A percentile compares a stretch with the other conserved stretches of the same genome.
Evolutionary conservation across 83 land plant genomes (phyloP).

Genomic region (Larix sibirica): DNA sequence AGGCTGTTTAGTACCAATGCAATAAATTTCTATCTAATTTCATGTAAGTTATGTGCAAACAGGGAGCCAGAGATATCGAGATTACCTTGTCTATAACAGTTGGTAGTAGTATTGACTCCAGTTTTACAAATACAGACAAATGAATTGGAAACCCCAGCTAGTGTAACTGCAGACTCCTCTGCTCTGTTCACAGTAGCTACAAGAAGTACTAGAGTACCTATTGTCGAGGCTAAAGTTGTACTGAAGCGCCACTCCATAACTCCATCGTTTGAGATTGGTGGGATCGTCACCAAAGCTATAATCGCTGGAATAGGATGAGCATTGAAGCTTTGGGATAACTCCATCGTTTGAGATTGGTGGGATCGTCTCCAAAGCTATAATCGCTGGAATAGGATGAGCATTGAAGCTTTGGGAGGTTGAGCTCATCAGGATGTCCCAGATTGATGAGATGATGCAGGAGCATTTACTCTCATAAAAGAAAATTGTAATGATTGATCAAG

Average conservation of each 20-base stretch:
- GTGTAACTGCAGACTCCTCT: constrained; percentile 39
- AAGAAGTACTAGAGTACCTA: constrained; percentile 1
- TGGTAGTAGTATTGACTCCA: constrained; percentile 29
- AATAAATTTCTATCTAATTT: neutral
- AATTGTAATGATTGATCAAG: no score
- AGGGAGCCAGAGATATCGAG: no score
- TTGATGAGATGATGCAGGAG: no score
- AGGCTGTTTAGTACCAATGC: neutral
- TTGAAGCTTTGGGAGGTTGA: constrained; percentile 31
- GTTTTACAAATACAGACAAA: constrained; percentile 35
- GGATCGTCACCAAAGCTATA: constrained; percentile 20
- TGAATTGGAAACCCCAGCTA: constrained; percentile 17
- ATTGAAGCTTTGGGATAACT: constrained; percentile 24
- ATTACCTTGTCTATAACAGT: constrained; percentile 23
- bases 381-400: constrained; percentile 32
- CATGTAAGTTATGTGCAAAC: no score
- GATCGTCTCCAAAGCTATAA: constrained; percentile 19
- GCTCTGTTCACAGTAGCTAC: constrained; percentile 39
- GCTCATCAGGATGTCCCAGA: constrained; percentile 25
- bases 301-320: constrained; percentile 28
- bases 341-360: constrained; percentile 32
- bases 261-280: constrained; percentile 32
- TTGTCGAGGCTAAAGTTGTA: constrained; percentile 15
- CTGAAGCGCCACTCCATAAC: constrained; percentile 32
- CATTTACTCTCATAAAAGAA: no score